Evolutionary conservation across 768 basidiomycete genomes (phyloP).

Genomic region (Tricholoma hemisulphureum): DNA sequence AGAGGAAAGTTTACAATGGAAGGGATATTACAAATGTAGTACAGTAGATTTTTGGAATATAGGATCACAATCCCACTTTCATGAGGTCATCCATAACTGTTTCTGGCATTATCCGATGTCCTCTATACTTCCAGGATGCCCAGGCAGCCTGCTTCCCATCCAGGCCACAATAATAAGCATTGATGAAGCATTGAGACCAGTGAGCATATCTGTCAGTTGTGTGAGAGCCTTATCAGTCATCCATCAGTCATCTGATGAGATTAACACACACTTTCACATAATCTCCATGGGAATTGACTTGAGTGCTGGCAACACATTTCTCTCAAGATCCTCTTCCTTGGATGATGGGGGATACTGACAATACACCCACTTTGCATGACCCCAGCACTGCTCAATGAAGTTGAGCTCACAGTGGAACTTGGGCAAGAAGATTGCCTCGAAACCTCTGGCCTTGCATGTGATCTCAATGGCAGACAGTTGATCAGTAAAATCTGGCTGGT

Average conservation of each 20-base stretch:
- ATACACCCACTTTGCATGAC: too few relatives aligned
- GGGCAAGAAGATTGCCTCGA: conserved; percentile 20
- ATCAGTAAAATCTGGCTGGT: not conserved
- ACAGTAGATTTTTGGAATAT: not conserved
- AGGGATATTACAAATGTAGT: not conserved
- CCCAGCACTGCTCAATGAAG: too few relatives aligned
- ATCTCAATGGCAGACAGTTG: not conserved
- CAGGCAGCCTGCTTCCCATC: not conserved
- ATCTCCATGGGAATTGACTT: too few relatives aligned
- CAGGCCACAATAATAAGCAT: not conserved
- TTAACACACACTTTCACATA: too few relatives aligned
- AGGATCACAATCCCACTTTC: conserved; percentile 1
- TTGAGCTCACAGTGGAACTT: too few relatives aligned
- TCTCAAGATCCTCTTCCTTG: too few relatives aligned
- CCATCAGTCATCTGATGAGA: too few relatives aligned
- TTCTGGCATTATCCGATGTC: not conserved
- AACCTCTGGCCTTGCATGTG: not conserved
- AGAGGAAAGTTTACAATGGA: not conserved
- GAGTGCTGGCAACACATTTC: too few relatives aligned
- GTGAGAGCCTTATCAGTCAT: not conserved
- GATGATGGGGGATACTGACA: too few relatives aligned
- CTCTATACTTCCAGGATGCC: too few relatives aligned
- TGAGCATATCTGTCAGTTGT: not conserved
- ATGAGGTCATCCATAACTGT: not conserved
- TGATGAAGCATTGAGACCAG: not conserved